A percentile compares a stretch with the other conserved stretches of the same genome.
These are phyloP conservation scores for Epithemia pelagica DNA, from an alignment of 108 stramenopile genomes.

Conservation along the genomic window DNA sequence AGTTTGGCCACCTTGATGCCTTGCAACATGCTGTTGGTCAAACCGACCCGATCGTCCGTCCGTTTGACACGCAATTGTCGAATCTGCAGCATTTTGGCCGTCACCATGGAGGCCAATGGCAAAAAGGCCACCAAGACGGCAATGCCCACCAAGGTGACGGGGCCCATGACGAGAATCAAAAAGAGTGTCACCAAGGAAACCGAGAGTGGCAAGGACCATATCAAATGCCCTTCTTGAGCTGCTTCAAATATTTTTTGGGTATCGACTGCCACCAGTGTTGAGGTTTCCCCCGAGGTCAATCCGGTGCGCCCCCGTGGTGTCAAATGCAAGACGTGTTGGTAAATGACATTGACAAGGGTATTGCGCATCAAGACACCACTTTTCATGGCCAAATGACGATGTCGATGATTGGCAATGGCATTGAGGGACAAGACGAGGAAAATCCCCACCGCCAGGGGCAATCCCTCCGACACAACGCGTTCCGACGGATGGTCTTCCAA, in stretches of 20 bases:
- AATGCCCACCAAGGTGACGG: constrained; percentile 67
- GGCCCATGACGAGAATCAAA: constrained; percentile 56
- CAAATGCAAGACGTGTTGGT: constrained; percentile 49
- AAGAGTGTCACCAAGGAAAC: constrained; percentile 66
- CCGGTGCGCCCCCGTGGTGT: constrained; percentile 49
- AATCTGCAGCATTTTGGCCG: constrained; percentile 49
- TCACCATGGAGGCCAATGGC: constrained; percentile 55
- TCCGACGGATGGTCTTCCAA: constrained; percentile 43
- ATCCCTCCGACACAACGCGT: constrained; percentile 24
- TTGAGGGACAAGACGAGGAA: constrained; percentile 39
- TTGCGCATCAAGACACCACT: constrained; percentile 54
- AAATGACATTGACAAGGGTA: constrained; percentile 48
- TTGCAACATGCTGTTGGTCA: constrained; percentile 62
- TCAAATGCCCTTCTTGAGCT: constrained; percentile 74
- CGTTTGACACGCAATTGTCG: constrained; percentile 49
- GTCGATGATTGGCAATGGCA: constrained; percentile 58
- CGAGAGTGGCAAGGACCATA: constrained; percentile 78
- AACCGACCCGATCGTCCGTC: constrained; percentile 70
- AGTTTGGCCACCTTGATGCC: constrained; percentile 79
- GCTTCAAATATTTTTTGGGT: constrained; percentile 80
- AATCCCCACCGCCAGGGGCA: constrained; percentile 43
- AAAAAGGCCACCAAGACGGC: constrained; percentile 50
- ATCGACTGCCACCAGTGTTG: constrained; percentile 79
- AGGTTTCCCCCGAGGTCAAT: constrained; percentile 62
- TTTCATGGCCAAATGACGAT: constrained; percentile 59